These are phyloP conservation scores for Leccinellum rugosiceps DNA, from an alignment of 768 basidiomycete species.

Conservation along the genomic window DNA sequence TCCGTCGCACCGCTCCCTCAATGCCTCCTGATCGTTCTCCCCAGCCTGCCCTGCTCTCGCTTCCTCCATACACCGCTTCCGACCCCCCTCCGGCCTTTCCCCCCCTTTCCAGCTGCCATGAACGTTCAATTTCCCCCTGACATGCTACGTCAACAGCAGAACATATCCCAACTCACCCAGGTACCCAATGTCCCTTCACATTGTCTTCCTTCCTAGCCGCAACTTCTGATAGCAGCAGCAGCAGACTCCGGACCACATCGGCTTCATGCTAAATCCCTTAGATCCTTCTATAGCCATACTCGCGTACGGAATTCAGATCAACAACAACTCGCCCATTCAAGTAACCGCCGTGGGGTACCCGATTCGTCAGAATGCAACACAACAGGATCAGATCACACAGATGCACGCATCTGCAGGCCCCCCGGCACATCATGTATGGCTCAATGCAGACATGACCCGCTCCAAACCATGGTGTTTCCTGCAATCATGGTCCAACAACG, in stretches of 20 bases:
- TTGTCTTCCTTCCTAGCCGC: constrained; percentile 38
- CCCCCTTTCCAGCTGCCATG: constrained; percentile 31
- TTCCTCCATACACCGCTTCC: background rate
- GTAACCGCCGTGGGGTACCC: constrained; percentile 22
- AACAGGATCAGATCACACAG: constrained; percentile 37
- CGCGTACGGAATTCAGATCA: constrained; percentile 26
- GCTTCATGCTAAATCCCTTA: constrained; percentile 34
- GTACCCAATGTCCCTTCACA: constrained; percentile 35
- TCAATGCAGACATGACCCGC: constrained; percentile 33
- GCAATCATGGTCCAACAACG: constrained; percentile 41
- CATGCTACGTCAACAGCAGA: constrained; percentile 43
- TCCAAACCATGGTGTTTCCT: constrained; percentile 42
- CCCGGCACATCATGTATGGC: constrained; percentile 27
- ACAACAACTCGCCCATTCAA: constrained; percentile 21
- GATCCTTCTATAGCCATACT: constrained; percentile 40
- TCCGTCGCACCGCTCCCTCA: constrained; percentile 11
- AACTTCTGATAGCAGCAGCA: constrained; percentile 36
- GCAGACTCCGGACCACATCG: constrained; percentile 34
- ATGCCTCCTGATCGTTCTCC: background rate
- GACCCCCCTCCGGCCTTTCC: background rate
- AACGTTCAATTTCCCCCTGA: constrained; percentile 45
- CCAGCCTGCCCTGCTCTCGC: constrained; percentile 4
- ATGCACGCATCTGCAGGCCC: constrained; percentile 28
- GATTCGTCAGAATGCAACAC: constrained; percentile 37
- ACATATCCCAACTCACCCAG: constrained; percentile 39